phyloP scores from a whole-genome alignment of 495 filamentous ascomycete genomes.

The Penicillium maclennaniae region DNA sequence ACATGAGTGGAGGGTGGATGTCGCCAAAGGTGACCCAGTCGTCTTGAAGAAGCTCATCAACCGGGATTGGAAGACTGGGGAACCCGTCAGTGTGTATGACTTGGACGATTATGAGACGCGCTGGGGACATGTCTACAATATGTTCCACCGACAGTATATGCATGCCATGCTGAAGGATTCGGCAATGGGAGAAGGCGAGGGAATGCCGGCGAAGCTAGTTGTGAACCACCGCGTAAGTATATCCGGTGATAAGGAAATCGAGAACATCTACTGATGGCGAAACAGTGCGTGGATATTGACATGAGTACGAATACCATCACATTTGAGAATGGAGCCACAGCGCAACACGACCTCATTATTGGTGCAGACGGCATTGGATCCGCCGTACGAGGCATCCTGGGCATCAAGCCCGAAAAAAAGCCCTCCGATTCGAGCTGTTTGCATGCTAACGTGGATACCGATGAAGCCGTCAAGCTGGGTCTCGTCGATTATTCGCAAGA shows the following conservation, averaged over 20 bases:
- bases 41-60: conserved; percentile 47
- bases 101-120: conserved; percentile 42
- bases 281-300: conserved; percentile 35
- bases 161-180: conserved; percentile 51
- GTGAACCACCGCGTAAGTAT: conserved; percentile 41
- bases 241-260: background rate
- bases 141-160: conserved; percentile 56
- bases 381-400: conserved; percentile 37
- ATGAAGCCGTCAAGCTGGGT: conserved; percentile 39
- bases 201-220: conserved; percentile 35
- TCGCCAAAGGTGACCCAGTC: conserved; percentile 44
- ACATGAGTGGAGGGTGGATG: conserved; percentile 43
- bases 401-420: conserved; percentile 42
- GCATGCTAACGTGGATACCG: conserved; percentile 42
- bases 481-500: conserved; percentile 42
- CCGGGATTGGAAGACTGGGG: conserved; percentile 46
- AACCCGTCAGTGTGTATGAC: conserved; percentile 42
- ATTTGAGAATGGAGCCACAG: conserved; percentile 32
- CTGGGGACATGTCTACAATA: conserved; percentile 50
- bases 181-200: conserved; percentile 42
- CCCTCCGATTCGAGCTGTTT: conserved; percentile 44
- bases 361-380: conserved; percentile 48
- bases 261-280: background rate
- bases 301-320: conserved; percentile 31
- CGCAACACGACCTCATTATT: conserved; percentile 38